These are phyloP conservation scores for Artemisia argyi DNA, from an alignment of 129 eudicot genomes.

Conservation along the genomic window DNA sequence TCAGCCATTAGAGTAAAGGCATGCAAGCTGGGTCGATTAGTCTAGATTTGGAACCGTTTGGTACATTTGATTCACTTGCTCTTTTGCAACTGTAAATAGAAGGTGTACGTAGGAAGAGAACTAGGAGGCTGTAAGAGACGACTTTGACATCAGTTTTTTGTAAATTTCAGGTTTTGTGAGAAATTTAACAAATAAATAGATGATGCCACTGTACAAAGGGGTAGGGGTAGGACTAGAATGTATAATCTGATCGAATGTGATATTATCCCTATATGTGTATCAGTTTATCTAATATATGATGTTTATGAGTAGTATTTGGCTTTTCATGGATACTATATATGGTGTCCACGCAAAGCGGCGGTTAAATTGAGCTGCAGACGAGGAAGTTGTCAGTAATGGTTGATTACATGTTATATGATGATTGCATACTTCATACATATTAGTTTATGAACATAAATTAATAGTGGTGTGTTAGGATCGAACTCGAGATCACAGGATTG, in stretches of 20 bases:
- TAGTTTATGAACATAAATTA: too few species aligned
- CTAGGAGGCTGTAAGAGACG: conserved; percentile 22
- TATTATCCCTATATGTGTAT: neutral
- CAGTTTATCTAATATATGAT: neutral
- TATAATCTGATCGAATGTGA: conserved; percentile 5
- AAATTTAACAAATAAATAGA: conserved; percentile 4
- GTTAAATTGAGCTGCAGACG: too few species aligned
- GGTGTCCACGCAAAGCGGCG: too few species aligned
- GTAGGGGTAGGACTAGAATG: neutral
- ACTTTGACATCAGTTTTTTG: conserved; percentile 27
- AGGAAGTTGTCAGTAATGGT: too few species aligned
- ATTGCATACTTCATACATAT: too few species aligned
- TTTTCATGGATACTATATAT: too few species aligned
- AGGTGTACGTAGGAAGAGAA: conserved; percentile 16
- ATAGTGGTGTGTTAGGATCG: too few species aligned
- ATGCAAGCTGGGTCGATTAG: neutral
- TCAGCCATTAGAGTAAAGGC: conserved; percentile 32
- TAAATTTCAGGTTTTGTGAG: conserved; percentile 19
- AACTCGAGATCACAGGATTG: too few species aligned
- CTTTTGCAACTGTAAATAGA: conserved; percentile 33
- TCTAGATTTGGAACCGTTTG: neutral
- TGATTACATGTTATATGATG: too few species aligned
- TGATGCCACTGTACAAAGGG: too few species aligned
- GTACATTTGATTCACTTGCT: neutral
- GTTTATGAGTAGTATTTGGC: too few species aligned